Conservation (phyloP, 2,329 filamentous ascomycete species). For the Aspergillus terreus region DNA sequence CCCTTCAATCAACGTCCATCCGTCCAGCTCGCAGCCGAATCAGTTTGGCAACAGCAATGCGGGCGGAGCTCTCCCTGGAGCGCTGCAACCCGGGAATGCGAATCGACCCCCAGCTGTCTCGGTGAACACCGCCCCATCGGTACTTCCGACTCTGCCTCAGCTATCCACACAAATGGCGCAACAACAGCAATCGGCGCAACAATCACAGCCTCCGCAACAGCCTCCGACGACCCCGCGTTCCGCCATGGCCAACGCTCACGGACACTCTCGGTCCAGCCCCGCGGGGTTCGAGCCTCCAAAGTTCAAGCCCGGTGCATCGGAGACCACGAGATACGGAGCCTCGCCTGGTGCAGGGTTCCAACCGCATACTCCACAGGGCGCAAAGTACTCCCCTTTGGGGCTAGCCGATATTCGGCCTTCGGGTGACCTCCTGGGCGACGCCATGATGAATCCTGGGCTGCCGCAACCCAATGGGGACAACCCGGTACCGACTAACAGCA, state of each 20-base stretch:
- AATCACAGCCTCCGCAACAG: slow-evolving; percentile 13
- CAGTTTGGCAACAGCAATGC: slow-evolving; percentile 45
- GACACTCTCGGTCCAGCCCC: slow-evolving; percentile 82
- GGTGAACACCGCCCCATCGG: slow-evolving; percentile 55
- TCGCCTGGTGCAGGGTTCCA: slow-evolving; percentile 42
- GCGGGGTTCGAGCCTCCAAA: slow-evolving; percentile 58
- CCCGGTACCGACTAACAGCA: slow-evolving; percentile 71
- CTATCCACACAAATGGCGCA: slow-evolving; percentile 33
- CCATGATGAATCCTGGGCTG: slow-evolving; percentile 56
- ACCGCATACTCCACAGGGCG: slow-evolving; percentile 52
- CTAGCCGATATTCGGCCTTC: slow-evolving; percentile 87
- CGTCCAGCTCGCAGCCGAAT: slow-evolving; percentile 47
- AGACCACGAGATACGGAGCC: slow-evolving; percentile 62
- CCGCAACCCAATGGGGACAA: slow-evolving; percentile 64
- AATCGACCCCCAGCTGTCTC: slow-evolving; percentile 52
- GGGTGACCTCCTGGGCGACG: slow-evolving; percentile 74
- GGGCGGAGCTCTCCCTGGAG: slow-evolving; percentile 52
- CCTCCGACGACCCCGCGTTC: slow-evolving; percentile 55
- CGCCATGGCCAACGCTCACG: slow-evolving; percentile 63
- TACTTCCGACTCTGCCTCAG: slow-evolving; percentile 55
- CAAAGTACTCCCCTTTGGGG: slow-evolving; percentile 82
- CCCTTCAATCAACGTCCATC: slow-evolving; percentile 59
- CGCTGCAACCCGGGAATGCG: slow-evolving; percentile 55
- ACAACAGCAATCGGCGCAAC: slow-evolving; percentile 5
- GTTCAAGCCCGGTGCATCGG: slow-evolving; percentile 61